Percentiles rank a stretch among this genome's conserved stretches.
Evolutionary conservation across 805 yeast species (phyloP).

Genomic region (Lipomyces mesembrius): DNA sequence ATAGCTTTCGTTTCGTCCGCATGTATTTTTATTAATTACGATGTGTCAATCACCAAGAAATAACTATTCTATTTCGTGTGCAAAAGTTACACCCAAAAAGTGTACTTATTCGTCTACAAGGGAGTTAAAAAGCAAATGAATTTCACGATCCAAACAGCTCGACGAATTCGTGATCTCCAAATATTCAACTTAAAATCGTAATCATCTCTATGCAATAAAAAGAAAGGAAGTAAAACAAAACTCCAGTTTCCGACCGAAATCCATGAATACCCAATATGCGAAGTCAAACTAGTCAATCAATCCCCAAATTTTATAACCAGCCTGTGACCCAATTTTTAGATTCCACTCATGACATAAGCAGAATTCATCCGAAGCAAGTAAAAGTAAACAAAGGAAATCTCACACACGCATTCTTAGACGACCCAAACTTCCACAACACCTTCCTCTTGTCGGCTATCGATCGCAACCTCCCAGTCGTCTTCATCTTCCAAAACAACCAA

Average conservation of each 20-base stretch:
- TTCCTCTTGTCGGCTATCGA: slow-evolving; percentile 28
- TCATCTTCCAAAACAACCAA: slow-evolving; percentile 53
- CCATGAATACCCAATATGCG: background rate
- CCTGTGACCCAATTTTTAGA: background rate
- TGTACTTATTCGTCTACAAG: no score
- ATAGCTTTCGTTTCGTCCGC: background rate
- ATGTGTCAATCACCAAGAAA: background rate
- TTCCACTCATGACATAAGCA: background rate
- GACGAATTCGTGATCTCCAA: no score
- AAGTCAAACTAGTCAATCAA: background rate
- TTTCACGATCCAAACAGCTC: no score
- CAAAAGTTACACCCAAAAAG: background rate
- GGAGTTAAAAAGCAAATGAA: no score
- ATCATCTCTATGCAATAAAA: background rate
- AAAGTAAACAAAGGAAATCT: no score
- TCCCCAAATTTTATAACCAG: background rate
- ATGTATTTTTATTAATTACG: no score
- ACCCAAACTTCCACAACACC: slow-evolving; percentile 34
- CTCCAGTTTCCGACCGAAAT: background rate
- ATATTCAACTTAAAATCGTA: no score
- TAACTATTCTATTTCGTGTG: background rate
- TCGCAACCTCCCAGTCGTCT: slow-evolving; percentile 35
- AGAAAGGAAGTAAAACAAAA: background rate
- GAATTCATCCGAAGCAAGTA: background rate
- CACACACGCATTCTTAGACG: background rate